Percentiles rank a stretch among this genome's conserved stretches.
These are phyloP conservation scores for Peronospora destructor DNA, from an alignment of 352 stramenopile genomes.

Conservation along the genomic window DNA sequence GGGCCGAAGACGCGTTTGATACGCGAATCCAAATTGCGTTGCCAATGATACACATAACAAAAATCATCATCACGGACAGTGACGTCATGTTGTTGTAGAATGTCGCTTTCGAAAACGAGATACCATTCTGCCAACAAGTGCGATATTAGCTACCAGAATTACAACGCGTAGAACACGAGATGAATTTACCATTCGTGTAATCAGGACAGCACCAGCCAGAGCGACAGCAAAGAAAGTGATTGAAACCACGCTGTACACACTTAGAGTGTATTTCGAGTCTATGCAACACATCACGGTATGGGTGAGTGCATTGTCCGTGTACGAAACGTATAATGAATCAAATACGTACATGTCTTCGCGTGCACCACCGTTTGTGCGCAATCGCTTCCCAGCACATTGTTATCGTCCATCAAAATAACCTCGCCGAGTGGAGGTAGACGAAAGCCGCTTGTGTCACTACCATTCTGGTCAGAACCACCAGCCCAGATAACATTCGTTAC, in stretches of 20 bases:
- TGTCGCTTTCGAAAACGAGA: conserved; percentile 61
- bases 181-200: conserved; percentile 67
- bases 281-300: conserved; percentile 6
- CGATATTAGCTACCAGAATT: conserved; percentile 1
- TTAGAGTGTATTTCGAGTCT: conserved; percentile 62
- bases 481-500: conserved; percentile 48
- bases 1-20: conserved; percentile 36
- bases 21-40: conserved; percentile 82
- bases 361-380: conserved; percentile 66
- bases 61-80: conserved; percentile 65
- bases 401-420: conserved; percentile 54
- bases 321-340: conserved; percentile 4
- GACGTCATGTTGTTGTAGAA: conserved; percentile 87
- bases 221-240: conserved; percentile 76
- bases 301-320: conserved; percentile 4
- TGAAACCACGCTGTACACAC: conserved; percentile 85
- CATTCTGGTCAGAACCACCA: conserved; percentile 14
- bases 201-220: conserved; percentile 63
- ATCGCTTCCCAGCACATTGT: conserved; percentile 46
- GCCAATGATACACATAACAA: conserved; percentile 59
- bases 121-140: conserved; percentile 49
- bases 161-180: neutral
- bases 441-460: conserved; percentile 21
- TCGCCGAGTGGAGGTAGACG: conserved; percentile 47
- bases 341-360: conserved; percentile 48